Percentiles rank a stretch among this genome's conserved stretches.
These are phyloP conservation scores for Triangularia setosa DNA, from an alignment of 2,329 filamentous ascomycete species.

Conservation along the genomic window DNA sequence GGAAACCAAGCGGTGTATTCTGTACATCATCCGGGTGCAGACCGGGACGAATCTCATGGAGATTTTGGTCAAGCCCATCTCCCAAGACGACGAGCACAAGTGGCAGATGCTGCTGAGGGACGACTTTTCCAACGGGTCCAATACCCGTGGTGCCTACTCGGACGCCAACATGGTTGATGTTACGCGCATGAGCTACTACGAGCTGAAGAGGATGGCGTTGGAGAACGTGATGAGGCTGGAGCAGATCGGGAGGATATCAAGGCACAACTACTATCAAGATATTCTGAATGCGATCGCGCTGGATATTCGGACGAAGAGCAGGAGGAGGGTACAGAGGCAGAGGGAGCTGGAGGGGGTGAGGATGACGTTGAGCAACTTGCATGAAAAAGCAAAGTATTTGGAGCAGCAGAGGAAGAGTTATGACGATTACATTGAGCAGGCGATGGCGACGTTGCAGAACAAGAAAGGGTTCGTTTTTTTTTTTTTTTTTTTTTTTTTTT, in stretches of 20 bases:
- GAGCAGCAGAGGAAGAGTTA: constrained; percentile 96
- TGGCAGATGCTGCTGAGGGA: constrained; percentile 80
- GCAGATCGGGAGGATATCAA: constrained; percentile 80
- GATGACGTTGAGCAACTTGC: constrained; percentile 68
- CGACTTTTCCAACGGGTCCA: constrained; percentile 67
- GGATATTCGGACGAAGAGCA: constrained; percentile 96
- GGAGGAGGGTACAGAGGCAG: constrained; percentile 84
- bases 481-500: neutral
- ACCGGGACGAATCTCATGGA: constrained; percentile 89
- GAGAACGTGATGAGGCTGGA: constrained; percentile 93
- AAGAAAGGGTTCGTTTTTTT: constrained; percentile 71
- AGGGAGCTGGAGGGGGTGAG: constrained; percentile 83
- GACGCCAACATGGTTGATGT: constrained; percentile 85
- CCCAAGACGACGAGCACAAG: constrained; percentile 79
- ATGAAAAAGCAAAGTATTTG: constrained; percentile 85
- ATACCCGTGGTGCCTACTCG: constrained; percentile 81
- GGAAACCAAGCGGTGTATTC: constrained; percentile 93
- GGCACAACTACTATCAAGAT: constrained; percentile 91
- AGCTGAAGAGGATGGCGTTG: constrained; percentile 86
- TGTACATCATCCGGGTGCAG: constrained; percentile 97
- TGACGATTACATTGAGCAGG: constrained; percentile 98
- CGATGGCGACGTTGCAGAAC: constrained; percentile 93
- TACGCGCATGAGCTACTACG: constrained; percentile 81
- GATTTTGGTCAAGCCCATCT: constrained; percentile 87
- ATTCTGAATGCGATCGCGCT: constrained; percentile 95